phyloP scores from a whole-genome alignment of 306 rosid species.

The Vigna nakashimae region DNA sequence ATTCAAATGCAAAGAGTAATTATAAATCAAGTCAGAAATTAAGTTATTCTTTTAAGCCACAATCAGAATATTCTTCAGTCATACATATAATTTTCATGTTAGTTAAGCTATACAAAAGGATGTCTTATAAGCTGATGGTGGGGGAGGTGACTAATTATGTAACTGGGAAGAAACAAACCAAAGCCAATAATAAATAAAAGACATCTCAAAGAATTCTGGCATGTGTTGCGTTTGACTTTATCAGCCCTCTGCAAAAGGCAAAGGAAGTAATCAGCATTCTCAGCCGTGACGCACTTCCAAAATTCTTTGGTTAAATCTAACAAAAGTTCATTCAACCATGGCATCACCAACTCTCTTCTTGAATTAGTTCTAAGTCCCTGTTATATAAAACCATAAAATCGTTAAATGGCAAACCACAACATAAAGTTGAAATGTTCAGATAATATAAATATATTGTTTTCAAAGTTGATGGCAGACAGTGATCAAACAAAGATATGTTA shows the following conservation, averaged over 20 bases:
- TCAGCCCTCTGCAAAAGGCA: constrained; percentile 9
- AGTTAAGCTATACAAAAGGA: constrained; percentile 10
- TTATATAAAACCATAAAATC: background rate
- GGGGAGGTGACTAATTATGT: too few species aligned
- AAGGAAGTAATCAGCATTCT: background rate
- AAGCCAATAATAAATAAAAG: background rate
- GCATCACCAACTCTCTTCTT: constrained; percentile 39
- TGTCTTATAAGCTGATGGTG: background rate
- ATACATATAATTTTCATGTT: background rate
- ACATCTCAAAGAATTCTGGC: background rate
- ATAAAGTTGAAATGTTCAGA: constrained; percentile 24
- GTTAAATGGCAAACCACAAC: background rate
- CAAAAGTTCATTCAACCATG: background rate
- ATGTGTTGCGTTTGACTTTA: constrained; percentile 39
- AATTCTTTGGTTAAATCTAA: constrained; percentile 8
- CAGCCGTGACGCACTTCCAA: constrained; percentile 30
- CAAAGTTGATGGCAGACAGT: background rate
- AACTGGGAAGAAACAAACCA: constrained; percentile 18
- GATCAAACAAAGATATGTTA: background rate
- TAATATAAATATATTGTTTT: constrained; percentile 10
- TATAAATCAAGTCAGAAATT: background rate
- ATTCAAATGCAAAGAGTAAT: background rate
- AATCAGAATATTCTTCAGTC: background rate
- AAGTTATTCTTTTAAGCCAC: background rate
- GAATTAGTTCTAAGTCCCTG: background rate